Evolutionary conservation across 495 filamentous ascomycete genomes (phyloP).

Genomic region (Aspergillus kassunensis): DNA sequence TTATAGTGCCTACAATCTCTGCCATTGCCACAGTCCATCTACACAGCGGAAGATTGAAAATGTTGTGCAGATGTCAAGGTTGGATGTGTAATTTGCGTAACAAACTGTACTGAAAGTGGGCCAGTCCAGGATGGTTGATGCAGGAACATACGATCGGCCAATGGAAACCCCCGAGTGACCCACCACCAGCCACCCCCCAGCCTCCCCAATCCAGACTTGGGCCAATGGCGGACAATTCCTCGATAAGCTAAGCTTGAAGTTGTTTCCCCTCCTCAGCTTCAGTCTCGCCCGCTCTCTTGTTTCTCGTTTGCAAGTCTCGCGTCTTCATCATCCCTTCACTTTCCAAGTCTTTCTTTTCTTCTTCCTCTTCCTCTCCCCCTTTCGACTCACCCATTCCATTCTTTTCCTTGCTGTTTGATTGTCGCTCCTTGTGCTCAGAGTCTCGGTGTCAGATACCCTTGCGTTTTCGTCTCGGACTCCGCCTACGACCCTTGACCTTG

Average conservation of each 20-base stretch:
- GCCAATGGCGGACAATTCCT: conserved; percentile 4
- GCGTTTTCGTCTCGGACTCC: not conserved
- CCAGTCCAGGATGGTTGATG: not conserved
- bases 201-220: conserved; percentile 6
- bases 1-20: no score
- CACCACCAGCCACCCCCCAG: conserved; percentile 15
- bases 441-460: not conserved
- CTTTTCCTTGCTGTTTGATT: not conserved
- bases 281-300: not conserved
- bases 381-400: no score
- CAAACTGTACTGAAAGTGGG: not conserved
- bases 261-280: conserved; percentile 1
- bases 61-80: not conserved
- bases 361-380: conserved; percentile 3
- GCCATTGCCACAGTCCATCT: not conserved
- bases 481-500: not conserved
- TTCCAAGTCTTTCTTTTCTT: conserved; percentile 1
- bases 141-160: conserved; percentile 12
- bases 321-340: conserved; percentile 1
- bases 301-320: conserved; percentile 16
- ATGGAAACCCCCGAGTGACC: not conserved
- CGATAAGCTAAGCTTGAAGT: conserved; percentile 1
- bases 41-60: not conserved
- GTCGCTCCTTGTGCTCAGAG: conserved; percentile 5
- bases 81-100: conserved; percentile 4